Percentiles rank a stretch among this genome's conserved stretches.
Evolutionary conservation across 164 flowering plant species (phyloP).

Genomic region (Stephania japonica): DNA sequence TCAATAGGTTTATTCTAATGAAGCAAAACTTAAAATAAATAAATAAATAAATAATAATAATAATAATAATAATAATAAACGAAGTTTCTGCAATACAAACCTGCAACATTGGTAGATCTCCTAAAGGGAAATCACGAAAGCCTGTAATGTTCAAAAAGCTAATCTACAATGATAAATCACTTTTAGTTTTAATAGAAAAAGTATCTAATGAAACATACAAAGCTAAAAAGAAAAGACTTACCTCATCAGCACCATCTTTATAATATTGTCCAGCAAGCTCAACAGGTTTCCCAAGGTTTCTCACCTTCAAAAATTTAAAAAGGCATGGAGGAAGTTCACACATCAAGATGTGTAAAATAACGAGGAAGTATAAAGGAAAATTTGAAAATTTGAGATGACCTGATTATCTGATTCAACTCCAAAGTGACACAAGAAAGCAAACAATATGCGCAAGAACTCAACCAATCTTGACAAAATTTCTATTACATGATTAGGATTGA

Average conservation of each 20-base stretch:
- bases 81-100: slow-evolving; percentile 30
- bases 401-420: not conserved
- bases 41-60: no score
- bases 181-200: not conserved
- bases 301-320: slow-evolving; percentile 45
- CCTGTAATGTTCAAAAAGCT: slow-evolving; percentile 93
- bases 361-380: not conserved
- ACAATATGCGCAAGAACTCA: slow-evolving; percentile 1
- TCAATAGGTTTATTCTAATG: not conserved
- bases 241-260: slow-evolving; percentile 99
- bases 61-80: no score
- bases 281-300: slow-evolving; percentile 98
- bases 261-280: slow-evolving; percentile 93
- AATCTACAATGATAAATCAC: slow-evolving; percentile 49
- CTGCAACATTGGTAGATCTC: slow-evolving; percentile 98
- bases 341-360: slow-evolving; percentile 6
- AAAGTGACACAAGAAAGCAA: not conserved
- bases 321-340: slow-evolving; percentile 3
- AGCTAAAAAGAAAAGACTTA: slow-evolving; percentile 17
- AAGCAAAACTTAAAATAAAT: not conserved
- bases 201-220: not conserved
- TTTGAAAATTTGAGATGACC: not conserved
- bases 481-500: not conserved
- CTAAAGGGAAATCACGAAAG: slow-evolving; percentile 92
- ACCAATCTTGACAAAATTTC: not conserved